Evolutionary conservation across 23 red algal genomes (phyloP).

Genomic region (Gracilaria caudata): DNA sequence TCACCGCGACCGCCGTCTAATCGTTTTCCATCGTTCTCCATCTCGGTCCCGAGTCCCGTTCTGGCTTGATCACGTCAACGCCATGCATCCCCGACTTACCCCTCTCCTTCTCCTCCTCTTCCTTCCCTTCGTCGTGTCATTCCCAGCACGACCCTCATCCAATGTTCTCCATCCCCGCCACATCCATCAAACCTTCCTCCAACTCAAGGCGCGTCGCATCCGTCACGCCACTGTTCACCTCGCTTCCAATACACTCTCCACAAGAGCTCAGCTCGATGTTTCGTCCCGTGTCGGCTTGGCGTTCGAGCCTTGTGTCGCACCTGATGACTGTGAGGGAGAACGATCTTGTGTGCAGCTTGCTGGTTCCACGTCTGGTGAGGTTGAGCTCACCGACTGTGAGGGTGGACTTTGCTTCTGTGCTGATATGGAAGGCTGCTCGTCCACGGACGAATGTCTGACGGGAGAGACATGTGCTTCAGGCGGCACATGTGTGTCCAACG

Average conservation of each 20-base stretch:
- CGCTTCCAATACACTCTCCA: background rate
- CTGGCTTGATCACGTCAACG: background rate
- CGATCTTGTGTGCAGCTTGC: slow-evolving; percentile 16
- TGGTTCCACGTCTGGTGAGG: background rate
- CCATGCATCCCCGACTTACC: background rate
- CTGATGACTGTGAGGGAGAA: background rate
- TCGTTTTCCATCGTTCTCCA: background rate
- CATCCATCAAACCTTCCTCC: slow-evolving; percentile 15
- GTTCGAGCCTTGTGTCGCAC: slow-evolving; percentile 2
- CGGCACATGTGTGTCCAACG: slow-evolving; percentile 12
- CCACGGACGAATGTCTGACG: background rate
- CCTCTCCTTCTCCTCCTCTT: background rate
- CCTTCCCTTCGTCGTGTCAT: background rate
- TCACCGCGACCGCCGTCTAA: background rate
- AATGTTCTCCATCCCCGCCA: background rate
- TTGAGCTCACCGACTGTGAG: background rate
- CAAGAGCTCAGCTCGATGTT: background rate
- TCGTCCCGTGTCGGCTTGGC: background rate
- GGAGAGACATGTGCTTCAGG: slow-evolving; percentile 12
- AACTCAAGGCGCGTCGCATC: slow-evolving; percentile 16
- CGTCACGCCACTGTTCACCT: background rate
- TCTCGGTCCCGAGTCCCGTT: background rate
- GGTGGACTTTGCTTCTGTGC: slow-evolving; percentile 9
- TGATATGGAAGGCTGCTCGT: background rate
- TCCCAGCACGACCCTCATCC: background rate